Evolutionary conservation across 2,329 filamentous ascomycete species (phyloP).

Genomic region (Monosporascus sp.): DNA sequence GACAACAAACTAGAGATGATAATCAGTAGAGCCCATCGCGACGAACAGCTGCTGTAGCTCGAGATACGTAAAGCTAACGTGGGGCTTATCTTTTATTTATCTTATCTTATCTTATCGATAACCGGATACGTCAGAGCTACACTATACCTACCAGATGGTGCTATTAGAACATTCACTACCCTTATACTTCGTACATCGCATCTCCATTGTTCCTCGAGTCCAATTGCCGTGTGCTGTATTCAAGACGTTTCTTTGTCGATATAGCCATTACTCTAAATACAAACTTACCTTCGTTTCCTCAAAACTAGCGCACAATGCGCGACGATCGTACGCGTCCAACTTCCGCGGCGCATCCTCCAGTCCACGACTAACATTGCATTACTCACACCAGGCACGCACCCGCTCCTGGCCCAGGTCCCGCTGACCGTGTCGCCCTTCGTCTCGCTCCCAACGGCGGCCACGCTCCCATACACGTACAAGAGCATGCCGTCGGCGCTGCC

Average conservation of each 20-base stretch:
- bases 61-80: neutral
- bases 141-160: too few relatives aligned
- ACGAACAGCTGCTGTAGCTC: neutral
- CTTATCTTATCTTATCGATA: neutral
- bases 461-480: constrained; percentile 93
- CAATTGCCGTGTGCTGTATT: neutral
- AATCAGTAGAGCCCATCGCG: neutral
- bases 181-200: neutral
- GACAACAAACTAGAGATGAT: neutral
- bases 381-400: constrained; percentile 63
- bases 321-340: constrained; percentile 28
- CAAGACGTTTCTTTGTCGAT: neutral
- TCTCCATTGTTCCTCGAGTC: neutral
- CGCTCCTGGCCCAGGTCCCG: constrained; percentile 84
- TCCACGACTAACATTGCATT: constrained; percentile 11
- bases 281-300: too few relatives aligned
- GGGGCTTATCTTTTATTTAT: constrained; percentile 11
- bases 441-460: constrained; percentile 80
- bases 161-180: too few relatives aligned
- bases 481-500: constrained; percentile 82
- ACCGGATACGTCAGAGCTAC: neutral
- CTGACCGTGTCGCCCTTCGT: constrained; percentile 93
- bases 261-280: neutral
- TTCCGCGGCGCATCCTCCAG: neutral
- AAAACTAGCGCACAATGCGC: constrained; percentile 25